Conservation (phyloP, 2,329 filamentous ascomycete species). For the Leptographium radiaticola region DNA sequence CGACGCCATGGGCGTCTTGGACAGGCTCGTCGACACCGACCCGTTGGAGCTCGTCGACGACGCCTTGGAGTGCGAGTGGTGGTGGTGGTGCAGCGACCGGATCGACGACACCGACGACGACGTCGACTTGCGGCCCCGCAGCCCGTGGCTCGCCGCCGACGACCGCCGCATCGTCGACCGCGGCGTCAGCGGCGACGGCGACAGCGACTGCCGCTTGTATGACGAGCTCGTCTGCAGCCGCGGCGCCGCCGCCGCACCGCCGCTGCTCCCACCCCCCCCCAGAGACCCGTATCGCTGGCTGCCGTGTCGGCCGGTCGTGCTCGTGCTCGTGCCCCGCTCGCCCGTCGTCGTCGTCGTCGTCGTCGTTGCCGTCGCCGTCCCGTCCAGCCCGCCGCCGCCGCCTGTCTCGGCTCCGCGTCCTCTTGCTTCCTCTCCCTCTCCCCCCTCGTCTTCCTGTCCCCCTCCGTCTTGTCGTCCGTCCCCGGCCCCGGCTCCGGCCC, state of each 20-base stretch:
- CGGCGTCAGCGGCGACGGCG: slow-evolving; percentile 77
- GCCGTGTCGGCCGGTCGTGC: not conserved
- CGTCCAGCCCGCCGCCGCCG: too few species aligned
- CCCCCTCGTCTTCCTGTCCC: not conserved
- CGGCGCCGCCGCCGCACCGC: slow-evolving; percentile 1
- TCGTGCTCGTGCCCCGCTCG: not conserved
- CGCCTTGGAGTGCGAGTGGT: slow-evolving; percentile 84
- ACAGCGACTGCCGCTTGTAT: slow-evolving; percentile 66
- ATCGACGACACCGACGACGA: slow-evolving; percentile 91
- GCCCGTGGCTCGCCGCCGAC: slow-evolving; percentile 50
- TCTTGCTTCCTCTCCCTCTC: not conserved
- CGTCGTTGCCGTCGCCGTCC: slow-evolving; percentile 14
- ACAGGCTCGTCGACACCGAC: slow-evolving; percentile 54
- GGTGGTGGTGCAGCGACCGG: slow-evolving; percentile 79
- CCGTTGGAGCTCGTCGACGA: slow-evolving; percentile 81
- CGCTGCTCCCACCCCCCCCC: not conserved
- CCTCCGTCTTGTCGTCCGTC: not conserved
- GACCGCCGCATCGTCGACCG: slow-evolving; percentile 74
- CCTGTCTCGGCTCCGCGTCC: too few species aligned
- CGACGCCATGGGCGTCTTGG: slow-evolving; percentile 50
- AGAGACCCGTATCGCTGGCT: not conserved
- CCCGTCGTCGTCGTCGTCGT: slow-evolving; percentile 8
- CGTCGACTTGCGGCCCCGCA: slow-evolving; percentile 87
- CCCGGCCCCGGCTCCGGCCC: not conserved
- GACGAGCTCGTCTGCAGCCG: slow-evolving; percentile 5